These are phyloP conservation scores for Echites panduratus DNA, from an alignment of 257 asterid species.

Conservation along the genomic window DNA sequence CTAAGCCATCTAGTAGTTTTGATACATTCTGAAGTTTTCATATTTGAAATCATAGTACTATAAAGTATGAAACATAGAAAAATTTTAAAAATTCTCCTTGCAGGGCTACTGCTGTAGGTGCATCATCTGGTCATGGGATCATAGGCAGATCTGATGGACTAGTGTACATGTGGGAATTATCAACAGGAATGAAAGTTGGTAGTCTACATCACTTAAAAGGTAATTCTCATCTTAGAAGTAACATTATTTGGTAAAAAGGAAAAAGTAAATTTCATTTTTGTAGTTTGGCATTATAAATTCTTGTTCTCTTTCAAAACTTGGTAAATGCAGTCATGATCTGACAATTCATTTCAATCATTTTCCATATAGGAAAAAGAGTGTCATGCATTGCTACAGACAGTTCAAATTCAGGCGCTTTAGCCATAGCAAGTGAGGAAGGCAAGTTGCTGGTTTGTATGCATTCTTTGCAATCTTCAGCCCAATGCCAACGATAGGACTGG, in stretches of 20 bases:
- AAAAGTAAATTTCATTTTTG: not conserved
- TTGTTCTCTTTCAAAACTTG: constrained; percentile 1
- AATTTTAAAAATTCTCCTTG: constrained; percentile 6
- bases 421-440: constrained; percentile 55
- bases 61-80: not conserved
- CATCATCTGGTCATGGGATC: constrained; percentile 66
- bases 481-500: not conserved
- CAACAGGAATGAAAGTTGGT: constrained; percentile 63
- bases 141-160: constrained; percentile 73
- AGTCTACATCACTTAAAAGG: constrained; percentile 67
- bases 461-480: constrained; percentile 23
- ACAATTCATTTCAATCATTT: not conserved
- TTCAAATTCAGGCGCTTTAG: constrained; percentile 54
- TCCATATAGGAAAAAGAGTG: constrained; percentile 44
- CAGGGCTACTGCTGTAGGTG: constrained; percentile 60
- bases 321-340: not conserved
- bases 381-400: constrained; percentile 54
- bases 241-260: not conserved
- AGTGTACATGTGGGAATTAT: constrained; percentile 76
- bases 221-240: constrained; percentile 17
- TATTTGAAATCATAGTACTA: not conserved
- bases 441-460: constrained; percentile 59
- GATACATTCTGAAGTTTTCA: not conserved
- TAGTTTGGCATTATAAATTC: not conserved
- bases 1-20: not conserved